Evolutionary conservation across 129 eudicot genomes (phyloP).

Genomic region (Centrapalus pauciflorus): DNA sequence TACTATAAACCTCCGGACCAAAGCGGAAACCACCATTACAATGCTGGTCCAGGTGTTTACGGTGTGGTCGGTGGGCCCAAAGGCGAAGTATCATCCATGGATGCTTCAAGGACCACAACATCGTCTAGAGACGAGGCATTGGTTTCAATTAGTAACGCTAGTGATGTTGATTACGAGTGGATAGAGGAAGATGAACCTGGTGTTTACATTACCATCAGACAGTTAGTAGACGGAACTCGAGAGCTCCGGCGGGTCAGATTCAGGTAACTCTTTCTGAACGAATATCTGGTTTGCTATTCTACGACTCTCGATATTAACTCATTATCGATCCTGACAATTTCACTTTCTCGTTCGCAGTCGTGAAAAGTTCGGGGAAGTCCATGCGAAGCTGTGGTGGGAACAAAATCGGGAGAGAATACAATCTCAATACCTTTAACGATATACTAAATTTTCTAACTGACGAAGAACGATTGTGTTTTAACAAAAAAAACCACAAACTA

Average conservation of each 20-base stretch:
- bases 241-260: constrained; percentile 66
- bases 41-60: constrained; percentile 43
- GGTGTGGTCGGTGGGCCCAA: constrained; percentile 27
- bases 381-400: constrained; percentile 56
- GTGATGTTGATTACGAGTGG: constrained; percentile 58
- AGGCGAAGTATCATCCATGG: constrained; percentile 35
- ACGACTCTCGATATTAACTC: too few relatives aligned
- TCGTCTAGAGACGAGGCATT: constrained; percentile 40
- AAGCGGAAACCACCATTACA: constrained; percentile 38
- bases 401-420: constrained; percentile 44
- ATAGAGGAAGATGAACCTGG: constrained; percentile 63
- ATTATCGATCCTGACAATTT: not conserved
- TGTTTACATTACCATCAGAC: constrained; percentile 55
- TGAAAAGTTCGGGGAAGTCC: constrained; percentile 41
- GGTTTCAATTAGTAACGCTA: constrained; percentile 50
- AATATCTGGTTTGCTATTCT: not conserved
- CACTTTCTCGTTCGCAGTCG: constrained; percentile 31
- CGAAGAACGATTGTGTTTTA: not conserved
- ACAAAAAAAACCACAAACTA: too few relatives aligned
- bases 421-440: constrained; percentile 34
- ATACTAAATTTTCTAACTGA: constrained; percentile 7
- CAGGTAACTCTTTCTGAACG: constrained; percentile 29
- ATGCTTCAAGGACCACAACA: constrained; percentile 43
- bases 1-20: constrained; percentile 40
- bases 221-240: constrained; percentile 38